Percentiles rank a stretch among this genome's conserved stretches.
Evolutionary conservation across 2,329 filamentous ascomycete species (phyloP).

Genomic region (Pseudogymnoascus sp.): DNA sequence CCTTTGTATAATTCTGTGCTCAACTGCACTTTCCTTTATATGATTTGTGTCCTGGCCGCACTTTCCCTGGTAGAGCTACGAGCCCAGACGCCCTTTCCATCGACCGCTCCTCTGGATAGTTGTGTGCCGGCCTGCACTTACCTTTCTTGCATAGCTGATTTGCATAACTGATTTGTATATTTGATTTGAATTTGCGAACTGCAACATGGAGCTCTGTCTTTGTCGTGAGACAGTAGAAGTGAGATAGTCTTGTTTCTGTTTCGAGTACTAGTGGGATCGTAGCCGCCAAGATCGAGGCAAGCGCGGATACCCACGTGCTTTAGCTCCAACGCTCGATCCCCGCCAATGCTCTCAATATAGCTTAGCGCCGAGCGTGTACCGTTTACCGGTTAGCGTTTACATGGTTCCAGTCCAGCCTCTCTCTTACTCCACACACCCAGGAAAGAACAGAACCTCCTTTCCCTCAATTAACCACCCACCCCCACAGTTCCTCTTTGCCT

Average conservation of each 20-base stretch:
- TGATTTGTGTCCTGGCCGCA: neutral
- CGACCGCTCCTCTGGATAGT: neutral
- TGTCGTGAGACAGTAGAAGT: neutral
- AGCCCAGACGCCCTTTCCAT: neutral
- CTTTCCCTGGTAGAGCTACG: neutral
- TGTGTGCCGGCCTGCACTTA: neutral
- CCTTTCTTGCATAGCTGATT: neutral
- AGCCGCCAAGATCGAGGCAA: conserved; percentile 1
- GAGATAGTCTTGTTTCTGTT: neutral
- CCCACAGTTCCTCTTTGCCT: conserved; percentile 4
- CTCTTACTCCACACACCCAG: conserved; percentile 3
- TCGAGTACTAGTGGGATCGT: neutral
- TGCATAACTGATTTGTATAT: neutral
- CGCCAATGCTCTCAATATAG: neutral
- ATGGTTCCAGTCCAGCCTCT: conserved; percentile 6
- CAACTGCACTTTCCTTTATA: neutral
- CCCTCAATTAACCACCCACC: conserved; percentile 1
- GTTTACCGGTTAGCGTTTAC: conserved; percentile 6
- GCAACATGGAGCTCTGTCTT: neutral
- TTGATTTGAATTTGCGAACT: neutral
- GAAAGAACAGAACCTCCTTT: conserved; percentile 9
- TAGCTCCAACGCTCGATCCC: neutral
- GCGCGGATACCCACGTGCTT: conserved; percentile 7
- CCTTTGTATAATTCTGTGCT: neutral
- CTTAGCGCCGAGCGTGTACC: neutral